Conservation (phyloP, 345 rosid species). For the Euphorbia pulcherrima region DNA sequence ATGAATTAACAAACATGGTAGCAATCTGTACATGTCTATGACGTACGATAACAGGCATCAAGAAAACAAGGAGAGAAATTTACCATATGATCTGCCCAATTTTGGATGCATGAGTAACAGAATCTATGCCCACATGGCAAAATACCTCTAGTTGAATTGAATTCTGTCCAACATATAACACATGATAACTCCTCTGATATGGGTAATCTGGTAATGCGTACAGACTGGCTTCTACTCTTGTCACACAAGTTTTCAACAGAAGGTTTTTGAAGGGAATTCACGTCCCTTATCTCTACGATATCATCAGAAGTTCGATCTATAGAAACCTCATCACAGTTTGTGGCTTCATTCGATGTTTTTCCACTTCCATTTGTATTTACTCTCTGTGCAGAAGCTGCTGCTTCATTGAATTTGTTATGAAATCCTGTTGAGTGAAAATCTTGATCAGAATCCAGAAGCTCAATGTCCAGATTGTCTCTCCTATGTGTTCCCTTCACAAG, state of each 20-base stretch:
- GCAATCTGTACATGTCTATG: too few species aligned
- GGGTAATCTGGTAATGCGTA: conserved; percentile 22
- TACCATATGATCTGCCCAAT: conserved; percentile 56
- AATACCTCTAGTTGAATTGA: conserved; percentile 76
- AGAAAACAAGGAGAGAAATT: too few species aligned
- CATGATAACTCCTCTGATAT: conserved; percentile 62
- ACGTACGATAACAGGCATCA: too few species aligned
- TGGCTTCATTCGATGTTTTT: conserved; percentile 35
- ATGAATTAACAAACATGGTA: too few species aligned
- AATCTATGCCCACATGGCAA: conserved; percentile 93
- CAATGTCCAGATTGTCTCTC: conserved; percentile 28
- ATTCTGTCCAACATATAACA: conserved; percentile 89
- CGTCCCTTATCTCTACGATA: conserved; percentile 33
- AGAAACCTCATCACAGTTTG: conserved; percentile 19
- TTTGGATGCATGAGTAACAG: conserved; percentile 82
- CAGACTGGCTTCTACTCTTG: conserved; percentile 26
- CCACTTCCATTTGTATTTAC: conserved; percentile 26
- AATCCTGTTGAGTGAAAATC: conserved; percentile 27
- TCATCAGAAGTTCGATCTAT: conserved; percentile 32
- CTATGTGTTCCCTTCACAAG: conserved; percentile 38
- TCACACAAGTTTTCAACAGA: conserved; percentile 18
- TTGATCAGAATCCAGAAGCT: conserved; percentile 41
- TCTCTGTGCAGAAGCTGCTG: conserved; percentile 11
- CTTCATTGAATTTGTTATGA: conserved; percentile 7
- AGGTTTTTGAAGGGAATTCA: conserved; percentile 11